phyloP scores from a whole-genome alignment of 2,329 filamentous ascomycete genomes.

The Botrytis aclada region DNA sequence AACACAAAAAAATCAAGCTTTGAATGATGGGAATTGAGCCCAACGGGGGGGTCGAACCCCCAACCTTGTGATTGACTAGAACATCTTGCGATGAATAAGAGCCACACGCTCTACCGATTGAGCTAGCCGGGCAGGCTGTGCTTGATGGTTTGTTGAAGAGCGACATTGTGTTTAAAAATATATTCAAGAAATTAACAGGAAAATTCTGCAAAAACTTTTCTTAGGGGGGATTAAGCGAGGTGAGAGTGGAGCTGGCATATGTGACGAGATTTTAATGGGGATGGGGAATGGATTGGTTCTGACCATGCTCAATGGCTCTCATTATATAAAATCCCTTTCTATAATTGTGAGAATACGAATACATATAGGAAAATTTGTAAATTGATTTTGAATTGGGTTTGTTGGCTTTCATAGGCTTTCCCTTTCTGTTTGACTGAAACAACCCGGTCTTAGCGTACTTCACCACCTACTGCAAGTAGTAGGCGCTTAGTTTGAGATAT shows the following conservation, averaged over 20 bases:
- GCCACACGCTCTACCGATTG: conserved; percentile 38
- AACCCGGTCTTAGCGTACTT: too few species aligned
- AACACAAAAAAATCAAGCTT: not conserved
- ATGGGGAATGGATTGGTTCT: too few species aligned
- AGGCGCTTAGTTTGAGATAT: too few species aligned
- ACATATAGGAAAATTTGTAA: too few species aligned
- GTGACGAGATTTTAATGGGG: not conserved
- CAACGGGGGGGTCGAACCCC: conserved; percentile 18
- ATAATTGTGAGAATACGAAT: too few species aligned
- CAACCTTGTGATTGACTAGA: conserved; percentile 23
- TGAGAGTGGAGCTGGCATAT: not conserved
- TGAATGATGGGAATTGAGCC: conserved; percentile 3
- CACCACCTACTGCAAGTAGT: too few species aligned
- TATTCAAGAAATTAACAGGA: not conserved
- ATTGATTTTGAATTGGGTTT: too few species aligned
- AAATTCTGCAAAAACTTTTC: not conserved
- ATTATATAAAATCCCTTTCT: not conserved
- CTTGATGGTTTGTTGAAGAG: not conserved
- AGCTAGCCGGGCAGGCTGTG: conserved; percentile 32
- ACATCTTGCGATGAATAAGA: too few species aligned
- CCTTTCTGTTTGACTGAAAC: too few species aligned
- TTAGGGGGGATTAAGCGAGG: not conserved
- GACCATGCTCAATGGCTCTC: not conserved
- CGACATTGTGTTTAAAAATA: fast-evolving
- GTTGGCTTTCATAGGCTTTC: too few species aligned